Evolutionary conservation across 331 rosid genomes (phyloP), one percentile per base, ranked within the genome.

Genomic region (Prunus yedoensis): DNA sequence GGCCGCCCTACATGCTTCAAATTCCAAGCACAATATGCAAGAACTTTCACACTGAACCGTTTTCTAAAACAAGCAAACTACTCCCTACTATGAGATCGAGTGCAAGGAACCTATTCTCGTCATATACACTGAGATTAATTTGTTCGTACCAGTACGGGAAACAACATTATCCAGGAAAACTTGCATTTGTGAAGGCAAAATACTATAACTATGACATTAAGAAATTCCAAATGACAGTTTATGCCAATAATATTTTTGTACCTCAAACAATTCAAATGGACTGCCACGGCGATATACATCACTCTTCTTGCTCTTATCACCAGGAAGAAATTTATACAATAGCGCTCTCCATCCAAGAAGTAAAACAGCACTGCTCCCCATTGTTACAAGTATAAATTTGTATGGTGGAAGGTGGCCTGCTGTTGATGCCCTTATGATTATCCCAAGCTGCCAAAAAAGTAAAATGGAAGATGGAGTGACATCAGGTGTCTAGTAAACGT

Each of bases 231-330:
- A 46, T 8, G 7, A 59, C 20, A 21, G 50, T 25, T 27, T 21
- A 74, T 46, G 38, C 20, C 54, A 32, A 67, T 73, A 58, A 66
- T 52, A 53, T 51, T 18, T 41, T 50, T 52, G 30, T 85, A 94
- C 99, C 99, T 90, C 97, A 83, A 92, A 92, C 68, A 94, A 87
- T 83, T 94, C 99, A 74, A 92, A 92, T 43, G 96, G 93, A 78
- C 76, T 94, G 45, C 99, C 99, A 1, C 81, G 91, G 45, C 97
- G 99, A 82, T 92, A 94, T 18, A 75, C 87, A 69, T 94, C 97
- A 4, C 74, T 88, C 85, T 86, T 90, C 86, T 90, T 92, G 76
- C 77, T 74, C 76, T 77, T 79, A 77, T 79, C 77, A 58, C 47
- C 71, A 0, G 91, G 97, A 79, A 88, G 80, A 80, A 92, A 10